Percentiles rank a stretch among this genome's conserved stretches.
These are phyloP conservation scores for Syncephalastrum monosporum DNA, from an alignment of 371 early-diverging fungal genomes.

Conservation along the genomic window DNA sequence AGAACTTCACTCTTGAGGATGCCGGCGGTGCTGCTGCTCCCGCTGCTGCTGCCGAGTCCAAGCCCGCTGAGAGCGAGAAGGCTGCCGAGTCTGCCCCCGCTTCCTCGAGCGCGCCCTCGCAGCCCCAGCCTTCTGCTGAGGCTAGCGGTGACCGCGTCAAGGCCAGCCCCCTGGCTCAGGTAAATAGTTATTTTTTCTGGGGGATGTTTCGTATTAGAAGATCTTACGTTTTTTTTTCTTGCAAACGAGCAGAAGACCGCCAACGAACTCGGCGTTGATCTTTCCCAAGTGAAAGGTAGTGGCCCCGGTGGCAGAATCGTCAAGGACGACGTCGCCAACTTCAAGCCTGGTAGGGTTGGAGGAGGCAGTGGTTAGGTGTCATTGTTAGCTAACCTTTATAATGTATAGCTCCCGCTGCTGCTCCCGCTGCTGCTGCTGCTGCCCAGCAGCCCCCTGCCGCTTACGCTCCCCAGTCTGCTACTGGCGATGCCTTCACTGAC, in stretches of 20 bases:
- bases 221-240: not conserved
- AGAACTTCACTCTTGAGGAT: constrained; percentile 67
- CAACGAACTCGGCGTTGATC: constrained; percentile 75
- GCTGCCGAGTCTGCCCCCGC: constrained; percentile 28
- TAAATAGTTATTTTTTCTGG: constrained; percentile 41
- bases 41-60: constrained; percentile 21
- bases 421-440: constrained; percentile 41
- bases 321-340: constrained; percentile 88
- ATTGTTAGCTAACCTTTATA: not conserved
- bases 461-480: constrained; percentile 50
- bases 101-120: constrained; percentile 34
- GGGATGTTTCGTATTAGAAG: constrained; percentile 69
- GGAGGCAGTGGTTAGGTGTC: not conserved
- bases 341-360: constrained; percentile 24
- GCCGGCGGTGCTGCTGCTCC: constrained; percentile 46
- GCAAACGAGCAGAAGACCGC: constrained; percentile 70
- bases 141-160: constrained; percentile 65
- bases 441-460: constrained; percentile 43
- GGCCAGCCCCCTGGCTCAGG: constrained; percentile 87
- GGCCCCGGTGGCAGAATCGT: constrained; percentile 92
- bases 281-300: constrained; percentile 80
- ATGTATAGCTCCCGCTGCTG: constrained; percentile 28
- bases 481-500: constrained; percentile 71
- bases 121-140: constrained; percentile 40
- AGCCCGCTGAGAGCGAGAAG: constrained; percentile 20